Base-by-base conservation (phyloP, 805 yeast species). In the Pichia ethanolica region DNA sequence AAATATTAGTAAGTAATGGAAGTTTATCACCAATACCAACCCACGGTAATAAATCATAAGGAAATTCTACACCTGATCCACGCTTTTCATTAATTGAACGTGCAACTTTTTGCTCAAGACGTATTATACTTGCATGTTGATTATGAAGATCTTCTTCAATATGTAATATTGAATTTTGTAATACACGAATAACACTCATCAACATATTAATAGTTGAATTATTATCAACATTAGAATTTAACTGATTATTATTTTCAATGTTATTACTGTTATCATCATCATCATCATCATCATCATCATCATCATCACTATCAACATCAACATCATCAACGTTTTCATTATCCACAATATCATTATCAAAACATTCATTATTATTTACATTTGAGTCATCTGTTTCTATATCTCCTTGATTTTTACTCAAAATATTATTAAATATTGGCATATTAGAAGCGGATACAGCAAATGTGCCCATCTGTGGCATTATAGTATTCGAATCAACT, bases 21-120 rank as follows among this genome's bases (percentile, higher is more conserved):
- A 62, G 43, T 8, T 54, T 33, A 7, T 54, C 58, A 39, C 52
- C 57, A 33, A 28, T n/a, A 1, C 33, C 44, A 11, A 33, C 5
- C 38, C 27, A 43, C 11, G 51, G 51, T 20, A 48, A 55, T 5
- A 59, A 39, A 37, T 63, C 69, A 54, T 53, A 66, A 28, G 56
- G 57, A n/a, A 49, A 47, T 35, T 64, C 67, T 25, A 63, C 26
- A 3, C 70, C 70, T 11, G 62, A 48, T 2, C 67, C 69, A 28
- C 68, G 50, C n/a, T 51, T 37, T 33, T 52, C 50, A 46, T 66
- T 66, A 20, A 54, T 33, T 5, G 57, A 52, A 20, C 60, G 52
- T 6, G 62, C 58, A 14, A 63, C 48, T 25, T 62, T 55, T 45
- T 64, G 68, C 47, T 66, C 66, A 12, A 64, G 53, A 14, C 59